Base-by-base conservation (phyloP, 2,329 filamentous ascomycete species). In the Colletotrichum lupini region DNA sequence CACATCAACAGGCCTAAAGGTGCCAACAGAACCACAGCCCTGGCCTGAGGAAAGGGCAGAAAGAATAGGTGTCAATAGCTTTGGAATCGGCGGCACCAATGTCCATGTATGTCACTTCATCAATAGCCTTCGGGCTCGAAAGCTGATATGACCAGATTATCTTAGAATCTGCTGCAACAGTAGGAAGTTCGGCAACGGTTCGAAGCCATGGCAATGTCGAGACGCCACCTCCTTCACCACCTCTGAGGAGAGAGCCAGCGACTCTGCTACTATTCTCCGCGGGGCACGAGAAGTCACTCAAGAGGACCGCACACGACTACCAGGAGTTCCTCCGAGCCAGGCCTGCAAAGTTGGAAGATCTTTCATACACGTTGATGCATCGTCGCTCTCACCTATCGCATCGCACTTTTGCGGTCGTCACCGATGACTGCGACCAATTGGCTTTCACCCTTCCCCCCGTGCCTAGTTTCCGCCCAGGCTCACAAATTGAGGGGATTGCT, bases 61-160 rank as follows among this genome's bases (percentile, higher is more conserved):
- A 49, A 76, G 83, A 5, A 76, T 81, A 5, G 79, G 78, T 42
- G 75, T 86, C 58, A 85, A 84, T 74, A 80, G 76, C 0, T 86
- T 84, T 69, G 83, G 84, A 2, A 82, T 81, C 42, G 84, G 84
- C 0, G 83, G 84, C 0, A 74, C 80, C 5, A 85, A 85, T 63
- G 82, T 78, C 0, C 83, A 85, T 55, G 79, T 80, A 7, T 72
- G 80, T 16, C 57, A 79, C 26, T 1, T 7, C 14, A 3, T 12
- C 6, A 19, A 16, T 12, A 12, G 26, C 2, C 6, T 12, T 5
- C 6, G 9, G 7, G 30, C 1, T 5, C 6, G 6, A 16, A 12
- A 8, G 9, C 37, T 58, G 1, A 67, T 26, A 6, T 5, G 11
- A 8, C 5, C 11, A 73, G 70, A 65, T 73, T 9, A 73, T 73